Conservation (phyloP, 2,329 filamentous ascomycete species). For the Exserohilum rostratum region DNA sequence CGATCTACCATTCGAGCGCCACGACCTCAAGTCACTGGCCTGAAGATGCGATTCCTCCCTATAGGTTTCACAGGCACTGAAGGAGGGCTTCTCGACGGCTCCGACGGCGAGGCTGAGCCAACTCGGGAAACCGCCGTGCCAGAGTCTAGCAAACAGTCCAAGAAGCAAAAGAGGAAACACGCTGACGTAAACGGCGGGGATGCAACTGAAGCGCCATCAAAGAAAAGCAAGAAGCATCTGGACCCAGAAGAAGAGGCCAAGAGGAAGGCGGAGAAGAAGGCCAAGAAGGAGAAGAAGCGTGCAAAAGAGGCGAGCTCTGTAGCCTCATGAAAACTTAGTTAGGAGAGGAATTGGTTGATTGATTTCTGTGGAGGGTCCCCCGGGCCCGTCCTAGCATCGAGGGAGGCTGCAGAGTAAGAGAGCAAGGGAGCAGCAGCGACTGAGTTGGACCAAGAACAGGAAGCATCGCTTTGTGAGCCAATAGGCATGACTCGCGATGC, state of each 20-base stretch:
- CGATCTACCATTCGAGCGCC: conserved; percentile 59
- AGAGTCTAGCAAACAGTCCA: conserved; percentile 29
- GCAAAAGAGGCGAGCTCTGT: conserved; percentile 34
- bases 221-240: conserved; percentile 50
- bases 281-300: conserved; percentile 45
- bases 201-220: conserved; percentile 37
- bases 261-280: conserved; percentile 48
- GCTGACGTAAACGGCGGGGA: conserved; percentile 39
- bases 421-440: neutral
- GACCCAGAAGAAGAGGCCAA: conserved; percentile 44
- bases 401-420: neutral
- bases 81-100: conserved; percentile 51
- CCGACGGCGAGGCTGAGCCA: conserved; percentile 54
- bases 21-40: conserved; percentile 69
- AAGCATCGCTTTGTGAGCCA: neutral
- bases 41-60: conserved; percentile 71
- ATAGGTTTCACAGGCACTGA: conserved; percentile 62
- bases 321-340: conserved; percentile 18
- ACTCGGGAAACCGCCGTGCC: conserved; percentile 27
- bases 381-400: neutral
- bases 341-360: neutral
- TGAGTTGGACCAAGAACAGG: neutral
- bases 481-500: neutral
- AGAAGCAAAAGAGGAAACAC: conserved; percentile 51
- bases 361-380: neutral